Evolutionary conservation across 179 eudicot genomes (phyloP), one percentile per base, ranked within the genome.

Genomic region (Camellia oleifera): DNA sequence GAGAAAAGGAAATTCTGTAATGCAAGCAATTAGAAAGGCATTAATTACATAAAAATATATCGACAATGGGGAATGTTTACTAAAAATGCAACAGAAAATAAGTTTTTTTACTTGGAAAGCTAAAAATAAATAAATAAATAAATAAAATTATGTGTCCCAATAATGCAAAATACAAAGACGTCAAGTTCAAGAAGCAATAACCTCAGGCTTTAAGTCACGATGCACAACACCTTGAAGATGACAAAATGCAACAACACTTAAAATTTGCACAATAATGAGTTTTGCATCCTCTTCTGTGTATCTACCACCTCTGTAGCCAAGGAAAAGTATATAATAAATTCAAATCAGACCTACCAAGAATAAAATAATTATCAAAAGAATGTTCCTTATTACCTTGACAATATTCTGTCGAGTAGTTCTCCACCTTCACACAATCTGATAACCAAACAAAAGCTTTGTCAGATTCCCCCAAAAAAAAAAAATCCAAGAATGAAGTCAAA

Each of bases 401-500:
- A 85, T 82, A 95, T 95, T 79, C 95, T 88, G 85, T 95, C 98
- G 68, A 95, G 87, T 79, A 95, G 83, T 81, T 95, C 98, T 74
- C 98, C 98, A 62, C 98, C 98, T 88, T 95, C 98, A 85, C 98
- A 95, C 86, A 95, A 90, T 78, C 98, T 94, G 91, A 14, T 13
- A 4, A 66, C 11, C 54, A 11, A 57, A 80, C 8, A 80, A 62
- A 17, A 52, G 12, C 46, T 65, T 50, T 3, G 60, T 56, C 7
- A 73, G 48, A 8, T 18, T n/a, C n/a, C 15, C 53, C 40, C 40
- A 48, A 40, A 53, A 63, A 15, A 7, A 23, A 23, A 23, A 15
- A 61, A 77, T 23, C 70, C 12, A 8, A 63, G 10, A 26, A 50
- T 52, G 7, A 50, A 61, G n/a, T n/a, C 40, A 5, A 42, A 42